Conservation (phyloP, 129 eudicot genomes). For the Centrapalus pauciflorus region DNA sequence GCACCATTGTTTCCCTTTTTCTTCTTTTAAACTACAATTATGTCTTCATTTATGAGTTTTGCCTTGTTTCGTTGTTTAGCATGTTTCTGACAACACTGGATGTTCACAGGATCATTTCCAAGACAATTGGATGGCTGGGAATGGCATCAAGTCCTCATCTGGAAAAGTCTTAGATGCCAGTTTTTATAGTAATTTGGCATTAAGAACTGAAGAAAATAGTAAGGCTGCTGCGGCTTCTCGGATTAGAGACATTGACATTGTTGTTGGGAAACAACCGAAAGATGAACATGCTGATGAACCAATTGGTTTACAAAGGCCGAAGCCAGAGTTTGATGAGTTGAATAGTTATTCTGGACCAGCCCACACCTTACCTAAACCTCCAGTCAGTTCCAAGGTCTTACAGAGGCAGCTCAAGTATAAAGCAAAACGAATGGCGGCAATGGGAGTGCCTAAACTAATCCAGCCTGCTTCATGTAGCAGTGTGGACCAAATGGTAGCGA, state of each 20-base stretch:
- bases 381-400: conserved; percentile 21
- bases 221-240: conserved; percentile 23
- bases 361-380: conserved; percentile 35
- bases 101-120: conserved; percentile 39
- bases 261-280: conserved; percentile 57
- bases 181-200: conserved; percentile 24
- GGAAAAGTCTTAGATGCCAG: conserved; percentile 22
- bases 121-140: conserved; percentile 20
- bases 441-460: conserved; percentile 29
- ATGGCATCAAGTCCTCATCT: conserved; percentile 14
- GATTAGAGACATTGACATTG: conserved; percentile 17
- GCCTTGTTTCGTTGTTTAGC: background rate
- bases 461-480: conserved; percentile 53
- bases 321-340: conserved; percentile 55
- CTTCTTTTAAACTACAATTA: background rate
- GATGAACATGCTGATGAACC: conserved; percentile 46
- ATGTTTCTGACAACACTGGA: conserved; percentile 1
- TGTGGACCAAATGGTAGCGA: conserved; percentile 49
- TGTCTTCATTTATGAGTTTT: background rate
- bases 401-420: conserved; percentile 33
- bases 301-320: conserved; percentile 46
- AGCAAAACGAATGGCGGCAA: conserved; percentile 22
- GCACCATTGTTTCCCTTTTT: background rate
- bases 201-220: conserved; percentile 51
- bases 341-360: conserved; percentile 27